A percentile compares a stretch with the other conserved stretches of the same genome.
phyloP scores from a whole-genome alignment of 2,329 filamentous ascomycete genomes.

The Fusarium odoratissimum region DNA sequence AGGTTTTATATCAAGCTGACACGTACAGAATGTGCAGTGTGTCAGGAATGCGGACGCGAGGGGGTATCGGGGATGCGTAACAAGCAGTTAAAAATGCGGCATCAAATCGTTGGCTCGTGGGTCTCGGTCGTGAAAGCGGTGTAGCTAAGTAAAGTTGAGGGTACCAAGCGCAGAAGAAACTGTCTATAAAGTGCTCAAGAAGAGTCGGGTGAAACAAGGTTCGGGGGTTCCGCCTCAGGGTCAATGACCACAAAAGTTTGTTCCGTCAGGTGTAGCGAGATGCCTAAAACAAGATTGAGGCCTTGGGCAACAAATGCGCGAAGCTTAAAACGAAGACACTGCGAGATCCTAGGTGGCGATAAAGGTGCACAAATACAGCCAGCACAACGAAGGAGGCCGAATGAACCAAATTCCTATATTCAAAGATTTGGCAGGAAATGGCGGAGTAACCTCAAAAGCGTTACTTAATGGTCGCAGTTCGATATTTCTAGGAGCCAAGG shows the following conservation, averaged over 20 bases:
- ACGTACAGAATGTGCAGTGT: slow-evolving; percentile 12
- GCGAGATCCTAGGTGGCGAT: slow-evolving; percentile 20
- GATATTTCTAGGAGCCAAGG: slow-evolving; percentile 20
- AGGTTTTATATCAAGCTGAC: slow-evolving; percentile 3
- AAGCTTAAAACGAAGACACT: slow-evolving; percentile 1
- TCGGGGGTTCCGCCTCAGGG: background rate
- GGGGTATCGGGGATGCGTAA: slow-evolving; percentile 22
- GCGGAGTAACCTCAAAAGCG: slow-evolving; percentile 40
- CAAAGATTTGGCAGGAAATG: slow-evolving; percentile 24
- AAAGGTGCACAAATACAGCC: slow-evolving; percentile 26
- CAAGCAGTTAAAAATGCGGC: slow-evolving; percentile 31
- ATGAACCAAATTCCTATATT: slow-evolving; percentile 11
- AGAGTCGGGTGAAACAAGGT: slow-evolving; percentile 5
- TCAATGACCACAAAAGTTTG: slow-evolving; percentile 11
- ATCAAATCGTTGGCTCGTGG: slow-evolving; percentile 41
- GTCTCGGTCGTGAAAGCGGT: slow-evolving; percentile 42
- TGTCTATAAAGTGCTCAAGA: slow-evolving; percentile 16
- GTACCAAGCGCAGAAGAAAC: slow-evolving; percentile 10
- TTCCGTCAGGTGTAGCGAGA: slow-evolving; percentile 16
- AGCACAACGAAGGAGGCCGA: slow-evolving; percentile 43
- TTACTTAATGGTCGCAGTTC: slow-evolving; percentile 25
- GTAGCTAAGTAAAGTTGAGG: slow-evolving; percentile 18
- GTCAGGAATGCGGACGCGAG: slow-evolving; percentile 8
- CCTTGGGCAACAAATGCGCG: slow-evolving; percentile 32
- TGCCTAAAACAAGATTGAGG: slow-evolving; percentile 2